Evolutionary conservation across 2,329 filamentous ascomycete species (phyloP), one percentile per base, ranked within the genome.

Genomic region (Penicillium polonicum): DNA sequence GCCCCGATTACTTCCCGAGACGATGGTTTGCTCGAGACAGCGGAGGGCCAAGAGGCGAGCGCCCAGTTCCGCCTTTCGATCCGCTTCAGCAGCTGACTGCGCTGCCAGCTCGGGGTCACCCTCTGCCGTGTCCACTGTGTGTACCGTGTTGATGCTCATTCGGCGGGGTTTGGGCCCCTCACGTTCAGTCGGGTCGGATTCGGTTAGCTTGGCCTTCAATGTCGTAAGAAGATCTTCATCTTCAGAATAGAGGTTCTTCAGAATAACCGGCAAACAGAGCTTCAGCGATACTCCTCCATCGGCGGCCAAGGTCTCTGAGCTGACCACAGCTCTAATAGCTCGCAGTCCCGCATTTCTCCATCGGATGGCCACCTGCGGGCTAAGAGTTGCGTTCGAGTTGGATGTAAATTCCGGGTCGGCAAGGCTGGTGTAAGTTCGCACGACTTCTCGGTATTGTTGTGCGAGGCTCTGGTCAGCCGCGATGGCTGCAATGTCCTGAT

Each of bases 51-150:
- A 79, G 8, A 95, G 81, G 29, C 90, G 90, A 17, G 92, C 91
- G 69, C 95, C 90, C 76, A 96, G 88, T 74, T 97, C 92, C 2
- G 91, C 92, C 59, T 94, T 79, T 72, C 88, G 91, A 75, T 97
- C 94, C 27, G 91, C 91, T 70, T 97, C 93, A 25, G 88, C 88
- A 0, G 90, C 89, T 0, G 91, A 91, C 54, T 88, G 90, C 1
- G 89, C 84, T 25, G 90, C 89, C 12, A 82, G 74, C 12, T 83
- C 78, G 50, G 85, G 82, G 43, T 89, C 83, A 60, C 89, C 89
- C 6, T 86, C 83, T 42, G 87, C 85, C 0, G 86, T 87, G 46
- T 90, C 88, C 49, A 82, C 82, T 1, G 89, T 92, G 56, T 85
- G 83, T 9, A 91, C 88, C 0, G 92, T 95, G 21, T 89, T 88